Base-by-base conservation (phyloP, 805 yeast species). In the Kluyveromyces aestuarii region DNA sequence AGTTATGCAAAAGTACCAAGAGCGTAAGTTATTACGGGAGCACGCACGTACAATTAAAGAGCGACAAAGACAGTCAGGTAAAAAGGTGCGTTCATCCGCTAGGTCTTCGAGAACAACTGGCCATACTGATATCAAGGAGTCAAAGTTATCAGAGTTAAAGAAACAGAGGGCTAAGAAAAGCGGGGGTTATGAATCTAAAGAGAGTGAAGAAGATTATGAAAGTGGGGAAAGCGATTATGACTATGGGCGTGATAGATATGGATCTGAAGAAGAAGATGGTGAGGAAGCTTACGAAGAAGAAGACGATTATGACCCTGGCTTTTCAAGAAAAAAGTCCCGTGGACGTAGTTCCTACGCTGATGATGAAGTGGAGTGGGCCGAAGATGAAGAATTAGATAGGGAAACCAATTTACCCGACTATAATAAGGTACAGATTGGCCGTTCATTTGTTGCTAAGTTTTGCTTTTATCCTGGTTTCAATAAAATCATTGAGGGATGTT, bases 1-100 rank as follows among this genome's bases (percentile, higher is more conserved):
- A 68, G 95, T 87, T 52, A 79, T 87, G 81, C 96, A 91, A 66
- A 81, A 85, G 55, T 90, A 74, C 68, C 82, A 86, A 51, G 98
- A 93, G 69, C 80, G 88, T 61, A 78, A 79, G 63, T 82, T 84
- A 58, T 79, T 95, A 59, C 88, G 86, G 27, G 83, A 87, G 62
- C 84, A 98, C 68, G 84, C 87, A 57, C 79, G 72, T 60, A 80
- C 78, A 21, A 54, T 62, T 38, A 57, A 59, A 49, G 58, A 57
- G 44, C 64, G 61, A 41, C 60, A 56, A 54, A 58, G 58, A 55
- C 53, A 50, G 59, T 57, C 55, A 18, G 52, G 55, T 46, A 51
- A 56, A 50, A 58, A 56, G 43, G 58, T 59, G 7, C 58, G 65
- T 45, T 51, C 64, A 40, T 67, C 61, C 37, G 56, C 61, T 27